phyloP scores from a whole-genome alignment of 2,329 filamentous ascomycete genomes.

The Talaromyces sp. region DNA sequence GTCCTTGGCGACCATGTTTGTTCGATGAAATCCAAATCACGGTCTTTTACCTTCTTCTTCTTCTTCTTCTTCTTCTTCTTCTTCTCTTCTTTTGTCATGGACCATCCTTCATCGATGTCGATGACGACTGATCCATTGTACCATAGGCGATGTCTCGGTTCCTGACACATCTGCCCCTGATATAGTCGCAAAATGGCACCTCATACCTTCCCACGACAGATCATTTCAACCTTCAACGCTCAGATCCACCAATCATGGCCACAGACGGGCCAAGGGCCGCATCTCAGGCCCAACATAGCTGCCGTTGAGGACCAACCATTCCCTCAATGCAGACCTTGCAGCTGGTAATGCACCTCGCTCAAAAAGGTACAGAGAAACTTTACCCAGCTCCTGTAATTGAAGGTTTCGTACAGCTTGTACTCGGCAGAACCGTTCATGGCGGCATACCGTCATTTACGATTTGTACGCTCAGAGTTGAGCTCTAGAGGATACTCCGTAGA shows the following conservation, averaged over 20 bases:
- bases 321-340: conserved; percentile 17
- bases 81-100: neutral
- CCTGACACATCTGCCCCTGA: conserved; percentile 18
- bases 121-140: neutral
- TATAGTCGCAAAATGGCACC: neutral
- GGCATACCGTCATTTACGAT: conserved; percentile 5
- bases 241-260: conserved; percentile 16
- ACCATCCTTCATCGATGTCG: neutral
- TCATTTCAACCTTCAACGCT: conserved; percentile 2
- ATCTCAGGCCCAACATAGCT: conserved; percentile 6
- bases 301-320: conserved; percentile 18
- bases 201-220: conserved; percentile 5
- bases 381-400: neutral
- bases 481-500: too few relatives aligned
- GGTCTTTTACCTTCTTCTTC: neutral
- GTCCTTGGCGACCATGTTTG: neutral
- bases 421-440: neutral
- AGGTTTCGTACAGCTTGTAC: neutral
- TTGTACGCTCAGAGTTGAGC: too few relatives aligned
- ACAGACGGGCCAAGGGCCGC: neutral
- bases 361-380: conserved; percentile 24
- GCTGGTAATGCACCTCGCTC: conserved; percentile 25
- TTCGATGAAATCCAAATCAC: neutral
- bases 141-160: conserved; percentile 15
- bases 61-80: too few relatives aligned